Conservation (phyloP, 306 rosid species). For the Inga laurina region DNA sequence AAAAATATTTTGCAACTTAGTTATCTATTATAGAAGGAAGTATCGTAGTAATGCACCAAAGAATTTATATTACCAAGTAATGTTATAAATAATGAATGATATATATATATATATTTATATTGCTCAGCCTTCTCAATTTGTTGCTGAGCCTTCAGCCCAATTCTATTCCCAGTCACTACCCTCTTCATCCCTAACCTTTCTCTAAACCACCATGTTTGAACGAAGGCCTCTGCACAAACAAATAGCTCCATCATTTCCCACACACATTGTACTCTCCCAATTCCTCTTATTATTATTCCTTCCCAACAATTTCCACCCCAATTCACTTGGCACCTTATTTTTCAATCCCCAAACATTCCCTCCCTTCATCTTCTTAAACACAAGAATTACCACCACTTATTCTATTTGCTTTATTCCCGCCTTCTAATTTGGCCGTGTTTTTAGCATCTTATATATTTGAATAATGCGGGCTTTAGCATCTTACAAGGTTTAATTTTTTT, state of each 20-base stretch:
- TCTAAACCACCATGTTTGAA: conserved; percentile 65
- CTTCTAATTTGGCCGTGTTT: too few relatives aligned
- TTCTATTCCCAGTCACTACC: conserved; percentile 54
- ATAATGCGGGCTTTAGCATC: too few relatives aligned
- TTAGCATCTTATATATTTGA: too few relatives aligned
- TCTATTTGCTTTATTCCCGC: too few relatives aligned
- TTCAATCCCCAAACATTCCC: conserved; percentile 53
- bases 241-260: conserved; percentile 47
- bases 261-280: conserved; percentile 72
- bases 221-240: conserved; percentile 63
- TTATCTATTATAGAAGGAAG: too few relatives aligned
- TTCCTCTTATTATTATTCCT: conserved; percentile 34
- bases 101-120: too few relatives aligned
- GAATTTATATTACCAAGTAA: too few relatives aligned
- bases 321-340: conserved; percentile 54
- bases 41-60: too few relatives aligned
- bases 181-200: conserved; percentile 13
- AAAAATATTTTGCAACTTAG: too few relatives aligned
- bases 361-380: conserved; percentile 59
- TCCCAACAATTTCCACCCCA: conserved; percentile 53
- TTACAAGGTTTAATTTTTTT: too few relatives aligned
- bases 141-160: conserved; percentile 58
- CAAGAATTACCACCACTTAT: conserved; percentile 40
- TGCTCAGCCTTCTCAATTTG: too few relatives aligned
- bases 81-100: too few relatives aligned